Evolutionary conservation across 495 filamentous ascomycete species (phyloP).

Genomic region (Annulohypoxylon moriforme): DNA sequence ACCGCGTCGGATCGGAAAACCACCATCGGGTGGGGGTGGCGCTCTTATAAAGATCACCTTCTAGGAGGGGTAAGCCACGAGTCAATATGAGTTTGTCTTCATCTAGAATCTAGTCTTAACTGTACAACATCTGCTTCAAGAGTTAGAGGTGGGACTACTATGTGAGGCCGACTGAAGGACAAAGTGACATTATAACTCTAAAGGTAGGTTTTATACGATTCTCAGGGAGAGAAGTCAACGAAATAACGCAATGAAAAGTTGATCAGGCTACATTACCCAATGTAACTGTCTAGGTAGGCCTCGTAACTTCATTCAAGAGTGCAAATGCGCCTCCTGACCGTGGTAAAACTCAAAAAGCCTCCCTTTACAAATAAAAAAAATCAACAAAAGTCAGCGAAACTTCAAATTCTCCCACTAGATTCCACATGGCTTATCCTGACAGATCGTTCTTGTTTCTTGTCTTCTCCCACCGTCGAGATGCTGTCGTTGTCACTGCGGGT

Average conservation of each 20-base stretch:
- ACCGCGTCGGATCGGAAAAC: too few species aligned
- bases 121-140: too few species aligned
- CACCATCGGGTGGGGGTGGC: too few species aligned
- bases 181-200: constrained; percentile 1
- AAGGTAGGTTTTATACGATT: neutral
- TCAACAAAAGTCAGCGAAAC: neutral
- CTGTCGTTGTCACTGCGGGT: constrained; percentile 26
- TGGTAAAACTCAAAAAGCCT: neutral
- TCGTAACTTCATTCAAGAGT: constrained; percentile 10
- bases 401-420: neutral
- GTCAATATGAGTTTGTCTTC: too few species aligned
- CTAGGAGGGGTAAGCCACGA: too few species aligned
- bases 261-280: neutral
- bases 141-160: neutral
- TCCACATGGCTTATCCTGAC: constrained; percentile 3
- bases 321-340: neutral
- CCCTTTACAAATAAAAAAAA: neutral
- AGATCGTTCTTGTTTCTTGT: constrained; percentile 19
- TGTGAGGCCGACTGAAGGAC: neutral
- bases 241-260: neutral
- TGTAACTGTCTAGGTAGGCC: neutral
- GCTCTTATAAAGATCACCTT: too few species aligned
- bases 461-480: constrained; percentile 3
- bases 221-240: neutral
- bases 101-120: too few species aligned